Percentiles rank a stretch among this genome's conserved stretches.
Evolutionary conservation across 2,329 filamentous ascomycete genomes (phyloP).

Genomic region (Diaporthe vaccinii): DNA sequence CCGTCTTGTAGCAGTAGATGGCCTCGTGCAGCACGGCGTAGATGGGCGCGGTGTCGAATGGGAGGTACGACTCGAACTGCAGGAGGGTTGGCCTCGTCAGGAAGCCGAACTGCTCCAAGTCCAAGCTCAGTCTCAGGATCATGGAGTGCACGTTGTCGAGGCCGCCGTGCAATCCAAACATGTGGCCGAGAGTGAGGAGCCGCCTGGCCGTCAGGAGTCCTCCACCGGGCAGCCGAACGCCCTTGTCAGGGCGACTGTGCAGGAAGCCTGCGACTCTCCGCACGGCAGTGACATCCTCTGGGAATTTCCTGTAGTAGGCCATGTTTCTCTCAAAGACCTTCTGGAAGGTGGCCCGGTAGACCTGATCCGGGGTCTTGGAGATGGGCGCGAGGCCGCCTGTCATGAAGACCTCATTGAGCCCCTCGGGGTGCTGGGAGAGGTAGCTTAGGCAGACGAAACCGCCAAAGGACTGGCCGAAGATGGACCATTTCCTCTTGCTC

Average conservation of each 20-base stretch:
- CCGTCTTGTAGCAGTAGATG: slow-evolving; percentile 82
- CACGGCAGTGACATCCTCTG: slow-evolving; percentile 80
- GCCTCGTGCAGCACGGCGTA: slow-evolving; percentile 91
- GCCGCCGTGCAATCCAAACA: slow-evolving; percentile 84
- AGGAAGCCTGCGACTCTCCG: slow-evolving; percentile 77
- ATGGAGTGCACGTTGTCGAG: slow-evolving; percentile 81
- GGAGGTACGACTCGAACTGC: slow-evolving; percentile 74
- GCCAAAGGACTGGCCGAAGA: slow-evolving; percentile 93
- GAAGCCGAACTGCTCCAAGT: slow-evolving; percentile 82
- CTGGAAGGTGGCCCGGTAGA: slow-evolving; percentile 80
- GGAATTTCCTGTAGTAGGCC: slow-evolving; percentile 87
- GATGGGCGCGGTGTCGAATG: slow-evolving; percentile 82
- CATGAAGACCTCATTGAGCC: slow-evolving; percentile 85
- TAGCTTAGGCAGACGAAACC: slow-evolving; percentile 90
- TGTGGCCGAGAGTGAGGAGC: slow-evolving; percentile 82
- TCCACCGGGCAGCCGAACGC: slow-evolving; percentile 76
- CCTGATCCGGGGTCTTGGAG: slow-evolving; percentile 77
- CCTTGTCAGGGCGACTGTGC: slow-evolving; percentile 60
- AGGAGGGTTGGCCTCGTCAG: slow-evolving; percentile 80
- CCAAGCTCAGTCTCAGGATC: slow-evolving; percentile 77
- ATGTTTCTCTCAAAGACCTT: slow-evolving; percentile 80
- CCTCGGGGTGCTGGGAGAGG: slow-evolving; percentile 83
- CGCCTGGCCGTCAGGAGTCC: slow-evolving; percentile 79
- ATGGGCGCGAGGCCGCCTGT: slow-evolving; percentile 88
- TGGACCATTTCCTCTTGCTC: slow-evolving; percentile 80